Evolutionary conservation across 2,329 filamentous ascomycete genomes (phyloP).

Genomic region (Aureobasidium sp.): DNA sequence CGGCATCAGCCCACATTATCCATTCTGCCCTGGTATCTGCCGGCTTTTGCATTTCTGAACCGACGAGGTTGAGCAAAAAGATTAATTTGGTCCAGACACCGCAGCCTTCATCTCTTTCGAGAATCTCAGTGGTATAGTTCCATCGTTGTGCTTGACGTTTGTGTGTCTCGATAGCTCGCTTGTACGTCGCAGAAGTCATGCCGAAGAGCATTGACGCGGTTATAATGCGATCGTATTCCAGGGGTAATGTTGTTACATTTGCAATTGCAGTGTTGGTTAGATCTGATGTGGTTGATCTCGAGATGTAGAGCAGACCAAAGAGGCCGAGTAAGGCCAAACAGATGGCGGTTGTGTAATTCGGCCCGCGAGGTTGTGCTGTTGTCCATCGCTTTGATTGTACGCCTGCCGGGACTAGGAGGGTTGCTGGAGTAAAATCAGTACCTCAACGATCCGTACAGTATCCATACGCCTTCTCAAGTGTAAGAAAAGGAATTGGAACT

Average conservation of each 20-base stretch:
- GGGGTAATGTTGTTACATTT: background rate
- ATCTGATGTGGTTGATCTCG: background rate
- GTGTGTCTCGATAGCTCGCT: conserved; percentile 36
- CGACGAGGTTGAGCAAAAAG: conserved; percentile 35
- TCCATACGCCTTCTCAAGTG: too few relatives aligned
- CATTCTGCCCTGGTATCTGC: conserved; percentile 34
- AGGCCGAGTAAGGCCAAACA: background rate
- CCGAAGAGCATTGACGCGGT: conserved; percentile 36
- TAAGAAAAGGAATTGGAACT: too few relatives aligned
- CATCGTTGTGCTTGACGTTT: conserved; percentile 34
- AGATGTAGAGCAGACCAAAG: background rate
- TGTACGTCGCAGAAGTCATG: conserved; percentile 29
- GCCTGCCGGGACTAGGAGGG: too few relatives aligned
- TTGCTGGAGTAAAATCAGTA: too few relatives aligned
- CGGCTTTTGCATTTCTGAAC: conserved; percentile 33
- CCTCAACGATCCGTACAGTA: too few relatives aligned
- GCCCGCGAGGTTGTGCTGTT: background rate
- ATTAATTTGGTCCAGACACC: conserved; percentile 40
- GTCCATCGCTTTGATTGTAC: background rate
- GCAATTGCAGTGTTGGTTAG: background rate
- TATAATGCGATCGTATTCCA: conserved; percentile 23
- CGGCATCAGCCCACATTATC: conserved; percentile 39
- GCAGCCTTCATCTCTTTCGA: conserved; percentile 35
- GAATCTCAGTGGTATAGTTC: conserved; percentile 36
- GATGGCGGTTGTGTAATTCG: background rate